Evolutionary conservation across 192 early-diverging fungal genomes (phyloP).

Genomic region (Coemansia sp.): DNA sequence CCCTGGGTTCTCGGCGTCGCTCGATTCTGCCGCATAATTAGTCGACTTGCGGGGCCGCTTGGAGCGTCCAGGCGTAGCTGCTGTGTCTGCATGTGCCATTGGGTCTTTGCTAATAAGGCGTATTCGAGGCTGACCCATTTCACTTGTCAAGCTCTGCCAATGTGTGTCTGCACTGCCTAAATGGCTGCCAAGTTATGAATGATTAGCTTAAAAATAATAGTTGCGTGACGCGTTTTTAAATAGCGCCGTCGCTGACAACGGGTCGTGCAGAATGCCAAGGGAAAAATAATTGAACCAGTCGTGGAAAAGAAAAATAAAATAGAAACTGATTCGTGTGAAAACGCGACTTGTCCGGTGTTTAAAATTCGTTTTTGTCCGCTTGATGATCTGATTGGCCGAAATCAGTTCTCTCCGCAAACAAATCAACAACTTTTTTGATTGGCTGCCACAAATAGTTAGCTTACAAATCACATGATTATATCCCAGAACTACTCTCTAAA

Average conservation of each 20-base stretch:
- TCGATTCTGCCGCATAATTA: slow-evolving; percentile 20
- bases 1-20: slow-evolving; percentile 9
- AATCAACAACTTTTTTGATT: neutral
- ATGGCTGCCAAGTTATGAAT: neutral
- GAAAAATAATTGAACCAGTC: neutral
- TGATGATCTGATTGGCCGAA: neutral
- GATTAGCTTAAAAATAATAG: neutral
- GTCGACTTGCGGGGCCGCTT: slow-evolving; percentile 37
- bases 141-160: neutral
- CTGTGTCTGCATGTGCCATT: slow-evolving; percentile 18
- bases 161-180: neutral
- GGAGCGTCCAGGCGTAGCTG: slow-evolving; percentile 16
- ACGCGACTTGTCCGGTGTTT: neutral
- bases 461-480: neutral
- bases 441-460: neutral
- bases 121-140: slow-evolving; percentile 51
- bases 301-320: neutral
- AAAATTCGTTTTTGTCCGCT: neutral
- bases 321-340: neutral
- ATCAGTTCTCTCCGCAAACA: neutral
- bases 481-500: neutral
- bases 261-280: neutral
- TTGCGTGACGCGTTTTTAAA: neutral
- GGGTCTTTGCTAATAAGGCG: slow-evolving; percentile 40
- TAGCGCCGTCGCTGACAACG: neutral